A percentile compares a stretch with the other conserved stretches of the same genome.
Evolutionary conservation across 208 protist genomes (phyloP).

Genomic region (Phytomonas sp.): DNA sequence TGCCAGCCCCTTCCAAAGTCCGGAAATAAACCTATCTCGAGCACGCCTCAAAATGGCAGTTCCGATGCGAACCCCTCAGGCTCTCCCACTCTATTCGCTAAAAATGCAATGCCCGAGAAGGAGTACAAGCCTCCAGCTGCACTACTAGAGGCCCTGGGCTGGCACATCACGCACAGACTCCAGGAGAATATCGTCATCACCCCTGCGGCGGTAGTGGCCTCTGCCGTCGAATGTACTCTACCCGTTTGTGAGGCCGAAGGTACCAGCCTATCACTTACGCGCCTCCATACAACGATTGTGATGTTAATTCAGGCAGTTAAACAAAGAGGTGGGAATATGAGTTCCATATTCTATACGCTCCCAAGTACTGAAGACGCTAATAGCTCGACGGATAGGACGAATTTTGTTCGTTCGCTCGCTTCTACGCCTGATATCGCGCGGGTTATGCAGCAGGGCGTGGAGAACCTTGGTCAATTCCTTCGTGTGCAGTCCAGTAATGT

Average conservation of each 20-base stretch:
- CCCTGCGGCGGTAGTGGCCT: conserved; percentile 62
- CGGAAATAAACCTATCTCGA: conserved; percentile 8
- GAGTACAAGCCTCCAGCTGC: not conserved
- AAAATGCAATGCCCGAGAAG: not conserved
- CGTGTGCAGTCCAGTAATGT: not conserved
- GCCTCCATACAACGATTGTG: not conserved
- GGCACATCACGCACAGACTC: conserved; percentile 8
- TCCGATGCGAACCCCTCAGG: conserved; percentile 27
- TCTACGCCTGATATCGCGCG: not conserved
- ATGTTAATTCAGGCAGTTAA: not conserved
- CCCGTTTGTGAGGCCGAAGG: not conserved
- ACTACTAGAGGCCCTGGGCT: not conserved
- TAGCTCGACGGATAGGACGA: not conserved
- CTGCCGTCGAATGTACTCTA: conserved; percentile 33
- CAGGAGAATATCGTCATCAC: conserved; percentile 73
- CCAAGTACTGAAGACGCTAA: not conserved
- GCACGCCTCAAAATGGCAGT: conserved; percentile 30
- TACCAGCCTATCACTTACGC: not conserved
- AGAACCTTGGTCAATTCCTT: not conserved
- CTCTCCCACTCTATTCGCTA: not conserved
- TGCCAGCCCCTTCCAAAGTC: not conserved
- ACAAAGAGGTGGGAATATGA: not conserved
- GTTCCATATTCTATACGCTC: not conserved
- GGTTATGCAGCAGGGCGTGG: not conserved
- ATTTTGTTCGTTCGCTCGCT: not conserved